These are phyloP conservation scores for Rugonectria rugulosa DNA, from an alignment of 2,329 filamentous ascomycete species.

Conservation along the genomic window DNA sequence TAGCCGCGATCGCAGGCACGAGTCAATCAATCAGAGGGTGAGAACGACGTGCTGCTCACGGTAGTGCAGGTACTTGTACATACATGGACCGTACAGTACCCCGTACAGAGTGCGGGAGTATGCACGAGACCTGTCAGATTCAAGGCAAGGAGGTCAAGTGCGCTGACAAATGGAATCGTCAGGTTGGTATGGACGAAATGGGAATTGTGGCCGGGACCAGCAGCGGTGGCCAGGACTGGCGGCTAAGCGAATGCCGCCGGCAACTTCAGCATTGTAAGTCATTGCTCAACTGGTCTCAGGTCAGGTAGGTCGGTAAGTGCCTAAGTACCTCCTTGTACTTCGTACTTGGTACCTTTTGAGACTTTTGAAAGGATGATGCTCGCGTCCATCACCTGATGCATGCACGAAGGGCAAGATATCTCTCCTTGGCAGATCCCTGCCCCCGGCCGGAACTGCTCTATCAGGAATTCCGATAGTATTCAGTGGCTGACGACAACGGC, in stretches of 20 bases:
- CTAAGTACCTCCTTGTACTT: not conserved
- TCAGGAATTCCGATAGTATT: constrained; percentile 35
- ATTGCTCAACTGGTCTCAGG: constrained; percentile 24
- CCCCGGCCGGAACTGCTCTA: constrained; percentile 37
- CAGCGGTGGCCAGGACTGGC: constrained; percentile 18
- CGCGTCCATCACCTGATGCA: constrained; percentile 31
- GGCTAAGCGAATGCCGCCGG: constrained; percentile 36
- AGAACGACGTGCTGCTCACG: not conserved
- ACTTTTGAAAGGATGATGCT: constrained; percentile 31
- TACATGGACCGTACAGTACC: not conserved
- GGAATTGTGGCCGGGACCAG: constrained; percentile 29
- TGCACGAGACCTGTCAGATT: constrained; percentile 11
- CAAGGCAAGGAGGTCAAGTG: constrained; percentile 6
- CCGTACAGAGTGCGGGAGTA: too few species aligned
- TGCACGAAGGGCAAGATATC: constrained; percentile 28
- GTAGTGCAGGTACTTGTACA: not conserved
- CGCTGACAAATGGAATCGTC: constrained; percentile 36
- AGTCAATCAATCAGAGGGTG: constrained; percentile 22
- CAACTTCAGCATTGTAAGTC: constrained; percentile 25
- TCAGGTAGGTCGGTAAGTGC: not conserved
- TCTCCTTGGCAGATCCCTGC: constrained; percentile 36
- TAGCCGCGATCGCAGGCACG: constrained; percentile 15
- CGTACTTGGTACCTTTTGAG: constrained; percentile 16
- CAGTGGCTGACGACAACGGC: constrained; percentile 26
- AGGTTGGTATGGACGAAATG: constrained; percentile 30